These are phyloP conservation scores for Olyra latifolia DNA, from an alignment of 176 grass and related monocot genomes.

Conservation along the genomic window DNA sequence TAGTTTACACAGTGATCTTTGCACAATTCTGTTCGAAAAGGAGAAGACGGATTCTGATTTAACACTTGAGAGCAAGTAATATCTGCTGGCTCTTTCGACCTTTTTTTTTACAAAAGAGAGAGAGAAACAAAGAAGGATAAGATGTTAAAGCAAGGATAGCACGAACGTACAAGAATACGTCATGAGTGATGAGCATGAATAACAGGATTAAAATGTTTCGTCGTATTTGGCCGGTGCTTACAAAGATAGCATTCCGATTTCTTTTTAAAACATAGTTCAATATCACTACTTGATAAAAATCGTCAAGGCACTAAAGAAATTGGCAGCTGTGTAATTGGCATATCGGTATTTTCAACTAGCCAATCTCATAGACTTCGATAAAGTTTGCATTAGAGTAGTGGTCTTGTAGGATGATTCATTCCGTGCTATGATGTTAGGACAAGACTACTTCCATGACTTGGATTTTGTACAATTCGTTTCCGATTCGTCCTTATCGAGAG, in stretches of 20 bases:
- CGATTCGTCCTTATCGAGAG: neutral
- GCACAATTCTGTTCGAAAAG: neutral
- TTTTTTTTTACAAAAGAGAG: neutral
- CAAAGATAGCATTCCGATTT: neutral
- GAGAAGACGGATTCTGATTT: neutral
- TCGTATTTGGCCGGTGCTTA: conserved; percentile 14
- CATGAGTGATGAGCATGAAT: neutral
- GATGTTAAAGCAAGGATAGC: neutral
- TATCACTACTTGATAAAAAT: neutral
- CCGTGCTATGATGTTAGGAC: neutral
- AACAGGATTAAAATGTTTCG: neutral
- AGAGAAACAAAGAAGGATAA: neutral
- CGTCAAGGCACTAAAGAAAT: neutral
- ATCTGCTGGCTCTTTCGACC: neutral
- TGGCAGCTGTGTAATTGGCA: neutral
- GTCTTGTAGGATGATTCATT: neutral
- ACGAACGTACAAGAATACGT: neutral
- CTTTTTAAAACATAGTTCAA: neutral
- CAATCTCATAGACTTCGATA: neutral
- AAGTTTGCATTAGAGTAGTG: neutral
- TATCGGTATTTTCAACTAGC: neutral
- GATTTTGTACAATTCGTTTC: neutral
- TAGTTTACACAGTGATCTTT: neutral
- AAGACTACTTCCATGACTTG: neutral
- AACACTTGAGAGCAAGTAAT: neutral